Percentiles rank a stretch among this genome's conserved stretches.
Evolutionary conservation across 1,284 basidiomycete genomes (phyloP).

Genomic region (Cryptococcus jaspeensis): DNA sequence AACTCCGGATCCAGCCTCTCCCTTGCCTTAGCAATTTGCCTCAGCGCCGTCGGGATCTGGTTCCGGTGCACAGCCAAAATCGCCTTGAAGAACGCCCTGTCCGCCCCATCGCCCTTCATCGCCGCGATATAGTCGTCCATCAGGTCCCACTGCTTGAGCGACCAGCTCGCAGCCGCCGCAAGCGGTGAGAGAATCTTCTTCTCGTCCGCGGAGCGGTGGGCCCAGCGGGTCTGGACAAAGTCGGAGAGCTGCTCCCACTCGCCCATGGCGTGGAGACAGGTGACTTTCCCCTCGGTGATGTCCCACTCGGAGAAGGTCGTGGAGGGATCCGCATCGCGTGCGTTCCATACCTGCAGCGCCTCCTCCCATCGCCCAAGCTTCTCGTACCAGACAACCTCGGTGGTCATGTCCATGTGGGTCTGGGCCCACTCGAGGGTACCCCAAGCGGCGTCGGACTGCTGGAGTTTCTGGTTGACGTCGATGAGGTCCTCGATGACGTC

Average conservation of each 20-base stretch:
- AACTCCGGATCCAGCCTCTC: conserved; percentile 91
- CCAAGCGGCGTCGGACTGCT: conserved; percentile 96
- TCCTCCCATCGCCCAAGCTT: conserved; percentile 96
- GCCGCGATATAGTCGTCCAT: conserved; percentile 98
- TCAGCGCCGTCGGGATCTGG: conserved; percentile 86
- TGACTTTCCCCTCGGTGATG: conserved; percentile 79
- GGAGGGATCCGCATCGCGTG: conserved; percentile 41
- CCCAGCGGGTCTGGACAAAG: conserved; percentile 88
- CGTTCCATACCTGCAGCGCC: conserved; percentile 74
- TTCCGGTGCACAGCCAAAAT: conserved; percentile 95
- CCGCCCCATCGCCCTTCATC: conserved; percentile 91
- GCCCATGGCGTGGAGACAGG: conserved; percentile 93
- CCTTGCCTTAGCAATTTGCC: conserved; percentile 91
- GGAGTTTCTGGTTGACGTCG: conserved; percentile 94
- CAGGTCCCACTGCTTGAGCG: conserved; percentile 91
- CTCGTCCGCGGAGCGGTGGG: conserved; percentile 76
- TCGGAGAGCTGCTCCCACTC: conserved; percentile 93
- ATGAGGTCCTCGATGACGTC: conserved; percentile 90
- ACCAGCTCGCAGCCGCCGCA: conserved; percentile 97
- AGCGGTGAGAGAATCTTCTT: conserved; percentile 91
- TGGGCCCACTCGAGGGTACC: conserved; percentile 86
- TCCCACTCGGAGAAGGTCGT: conserved; percentile 65
- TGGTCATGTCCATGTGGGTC: conserved; percentile 54
- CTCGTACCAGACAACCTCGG: conserved; percentile 80
- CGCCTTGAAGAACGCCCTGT: conserved; percentile 93